Percentiles rank a stretch among this genome's conserved stretches.
Conservation (phyloP, 352 stramenopile genomes). For the Chrysophaeum taylorii region DNA sequence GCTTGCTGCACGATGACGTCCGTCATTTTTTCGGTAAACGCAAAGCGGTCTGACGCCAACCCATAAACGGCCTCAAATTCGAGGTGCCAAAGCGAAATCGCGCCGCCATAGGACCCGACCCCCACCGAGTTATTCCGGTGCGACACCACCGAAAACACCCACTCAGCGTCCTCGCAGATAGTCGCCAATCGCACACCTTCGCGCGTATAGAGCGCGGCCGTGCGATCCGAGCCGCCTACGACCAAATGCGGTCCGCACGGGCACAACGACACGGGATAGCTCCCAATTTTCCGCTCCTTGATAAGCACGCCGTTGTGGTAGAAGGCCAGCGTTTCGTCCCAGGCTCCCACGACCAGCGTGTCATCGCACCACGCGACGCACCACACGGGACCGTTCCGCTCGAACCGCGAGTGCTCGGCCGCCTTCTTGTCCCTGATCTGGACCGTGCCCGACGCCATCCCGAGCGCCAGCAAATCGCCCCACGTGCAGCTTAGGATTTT, state of each 20-base stretch:
- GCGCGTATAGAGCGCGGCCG: constrained; percentile 73
- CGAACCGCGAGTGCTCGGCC: constrained; percentile 74
- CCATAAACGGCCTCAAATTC: constrained; percentile 77
- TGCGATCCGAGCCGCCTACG: constrained; percentile 66
- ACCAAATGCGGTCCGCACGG: constrained; percentile 79
- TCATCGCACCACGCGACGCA: constrained; percentile 68
- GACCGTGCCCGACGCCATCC: constrained; percentile 75
- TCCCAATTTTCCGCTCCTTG: constrained; percentile 59
- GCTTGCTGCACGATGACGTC: constrained; percentile 88
- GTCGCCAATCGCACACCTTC: constrained; percentile 12
- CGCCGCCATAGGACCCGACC: constrained; percentile 68
- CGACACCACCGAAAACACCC: constrained; percentile 73
- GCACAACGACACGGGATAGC: no score
- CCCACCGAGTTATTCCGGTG: constrained; percentile 61
- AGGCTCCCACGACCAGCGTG: constrained; percentile 77
- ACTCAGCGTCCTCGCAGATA: constrained; percentile 47
- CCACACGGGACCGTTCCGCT: constrained; percentile 68
- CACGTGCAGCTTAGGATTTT: constrained; percentile 80
- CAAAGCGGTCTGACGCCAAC: constrained; percentile 81
- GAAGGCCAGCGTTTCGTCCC: constrained; percentile 81
- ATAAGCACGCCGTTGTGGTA: no score
- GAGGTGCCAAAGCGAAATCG: constrained; percentile 66
- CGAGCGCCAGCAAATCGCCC: constrained; percentile 77
- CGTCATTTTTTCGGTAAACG: constrained; percentile 81
- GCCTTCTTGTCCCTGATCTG: constrained; percentile 77